Evolutionary conservation across 345 rosid species (phyloP), one percentile per base, ranked within the genome.

Genomic region (Arabidopsis thaliana): DNA sequence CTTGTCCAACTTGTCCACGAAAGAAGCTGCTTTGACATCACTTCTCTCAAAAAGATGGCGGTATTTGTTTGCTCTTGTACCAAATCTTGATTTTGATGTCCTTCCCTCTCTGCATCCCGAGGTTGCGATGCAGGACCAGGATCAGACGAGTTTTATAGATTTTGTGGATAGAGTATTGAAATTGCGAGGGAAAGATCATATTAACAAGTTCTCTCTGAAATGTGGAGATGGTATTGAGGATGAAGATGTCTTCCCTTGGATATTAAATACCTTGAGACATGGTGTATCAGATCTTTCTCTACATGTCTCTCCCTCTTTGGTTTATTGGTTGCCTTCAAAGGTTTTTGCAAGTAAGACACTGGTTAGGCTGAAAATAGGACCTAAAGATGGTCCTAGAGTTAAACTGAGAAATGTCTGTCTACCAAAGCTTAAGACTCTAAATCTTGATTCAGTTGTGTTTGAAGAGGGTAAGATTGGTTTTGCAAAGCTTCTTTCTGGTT

Each of bases 261-360:
- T 75, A 75, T 50, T 20, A 50, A 59, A 75, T 25, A 74, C 33
- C 8, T 56, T 68, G 64, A 61, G 74, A 33, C 79, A 67, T 67
- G 74, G 79, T 50, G 74, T 75, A 6, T 67, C 69, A 32, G 63
- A 75, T 40, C 79, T 75, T 69, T 1, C 41, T 61, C 57, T 76
- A 68, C 66, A 51, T 32, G 67, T 69, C 33, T 60, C 70, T 51
- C 69, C 79, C n/a, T 0, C 36, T 4, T n/a, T 75, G 51, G 73
- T 67, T n/a, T 61, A 76, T 76, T 67, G 79, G 79, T 61, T 68
- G 49, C 79, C 79, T n/a, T 68, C 74, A 2, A 68, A 60, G 63
- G 4, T 76, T 59, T 75, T 59, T 41, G 20, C 14, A 23, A 67
- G 79, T 40, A 75, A 67, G 68, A 59, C 73, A 2, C 46, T 75